Evolutionary conservation across 352 stramenopile species (phyloP).

Genomic region (Phytophthora hybrid): DNA sequence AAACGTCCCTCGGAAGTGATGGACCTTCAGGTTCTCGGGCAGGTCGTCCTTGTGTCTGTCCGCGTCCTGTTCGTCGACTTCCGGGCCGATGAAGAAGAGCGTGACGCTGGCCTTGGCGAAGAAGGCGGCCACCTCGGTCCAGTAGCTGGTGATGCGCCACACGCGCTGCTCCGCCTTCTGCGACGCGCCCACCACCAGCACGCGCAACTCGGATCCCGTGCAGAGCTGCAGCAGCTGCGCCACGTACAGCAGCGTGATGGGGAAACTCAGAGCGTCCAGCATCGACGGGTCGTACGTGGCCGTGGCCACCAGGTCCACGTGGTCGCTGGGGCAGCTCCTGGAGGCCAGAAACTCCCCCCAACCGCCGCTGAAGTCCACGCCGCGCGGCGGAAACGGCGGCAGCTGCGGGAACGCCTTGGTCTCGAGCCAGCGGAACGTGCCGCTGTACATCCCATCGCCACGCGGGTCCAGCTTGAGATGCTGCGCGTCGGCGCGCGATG

Average conservation of each 20-base stretch:
- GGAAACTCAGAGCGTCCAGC: slow-evolving; percentile 80
- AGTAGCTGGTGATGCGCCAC: slow-evolving; percentile 75
- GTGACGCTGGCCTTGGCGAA: slow-evolving; percentile 47
- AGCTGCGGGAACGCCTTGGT: slow-evolving; percentile 62
- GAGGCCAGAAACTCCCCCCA: slow-evolving; percentile 67
- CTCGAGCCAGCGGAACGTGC: slow-evolving; percentile 82
- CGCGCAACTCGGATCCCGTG: slow-evolving; percentile 27
- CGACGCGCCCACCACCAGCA: slow-evolving; percentile 70
- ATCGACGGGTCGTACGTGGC: slow-evolving; percentile 67
- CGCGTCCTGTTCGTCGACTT: slow-evolving; percentile 41
- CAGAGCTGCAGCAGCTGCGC: slow-evolving; percentile 46
- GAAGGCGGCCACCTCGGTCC: slow-evolving; percentile 57
- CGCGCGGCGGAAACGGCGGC: slow-evolving; percentile 29
- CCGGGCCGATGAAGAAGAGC: slow-evolving; percentile 73
- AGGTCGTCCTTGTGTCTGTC: slow-evolving; percentile 9
- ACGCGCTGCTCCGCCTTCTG: slow-evolving; percentile 79
- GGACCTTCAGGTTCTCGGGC: slow-evolving; percentile 40
- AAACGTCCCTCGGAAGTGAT: slow-evolving; percentile 61
- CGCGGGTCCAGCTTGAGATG: slow-evolving; percentile 72
- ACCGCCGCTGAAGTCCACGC: slow-evolving; percentile 37
- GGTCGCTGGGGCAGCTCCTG: slow-evolving; percentile 24
- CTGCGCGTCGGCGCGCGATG: slow-evolving; percentile 11
- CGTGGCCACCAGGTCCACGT: slow-evolving; percentile 44
- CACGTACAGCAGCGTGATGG: slow-evolving; percentile 67
- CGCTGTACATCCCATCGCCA: slow-evolving; percentile 82